Percentiles rank a stretch among this genome's conserved stretches.
Evolutionary conservation across 2,329 filamentous ascomycete genomes (phyloP).

Genomic region (Karstenula rhodostoma): DNA sequence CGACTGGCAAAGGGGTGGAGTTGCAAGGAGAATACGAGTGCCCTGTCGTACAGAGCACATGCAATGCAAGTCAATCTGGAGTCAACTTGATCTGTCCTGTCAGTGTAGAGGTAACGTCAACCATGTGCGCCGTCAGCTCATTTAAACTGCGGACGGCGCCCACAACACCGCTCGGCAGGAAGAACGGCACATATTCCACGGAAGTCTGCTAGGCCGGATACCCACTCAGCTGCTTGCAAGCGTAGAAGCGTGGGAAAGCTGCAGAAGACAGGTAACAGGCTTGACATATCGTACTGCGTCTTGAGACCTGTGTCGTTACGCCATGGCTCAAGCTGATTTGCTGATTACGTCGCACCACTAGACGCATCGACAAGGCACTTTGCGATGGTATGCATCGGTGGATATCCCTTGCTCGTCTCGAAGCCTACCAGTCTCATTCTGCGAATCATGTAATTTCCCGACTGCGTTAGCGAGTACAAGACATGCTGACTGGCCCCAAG

Average conservation of each 20-base stretch:
- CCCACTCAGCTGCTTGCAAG: slow-evolving; percentile 30
- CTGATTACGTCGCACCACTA: slow-evolving; percentile 33
- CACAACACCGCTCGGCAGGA: slow-evolving; percentile 31
- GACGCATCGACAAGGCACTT: slow-evolving; percentile 30
- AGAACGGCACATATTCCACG: slow-evolving; percentile 8
- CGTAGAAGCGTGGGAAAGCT: slow-evolving; percentile 35
- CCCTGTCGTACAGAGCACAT: slow-evolving; percentile 42
- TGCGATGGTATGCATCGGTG: slow-evolving; percentile 44
- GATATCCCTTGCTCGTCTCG: slow-evolving; percentile 39
- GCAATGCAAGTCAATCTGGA: slow-evolving; percentile 46
- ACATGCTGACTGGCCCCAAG: slow-evolving; percentile 18
- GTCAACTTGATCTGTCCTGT: slow-evolving; percentile 42
- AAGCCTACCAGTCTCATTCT: slow-evolving; percentile 27
- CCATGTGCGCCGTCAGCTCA: slow-evolving; percentile 43
- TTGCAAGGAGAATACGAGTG: slow-evolving; percentile 31
- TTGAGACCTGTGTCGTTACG: slow-evolving; percentile 32
- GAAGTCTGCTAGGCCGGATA: slow-evolving; percentile 24
- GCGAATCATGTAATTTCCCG: slow-evolving; percentile 30
- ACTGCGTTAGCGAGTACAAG: slow-evolving; percentile 25
- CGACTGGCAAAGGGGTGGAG: slow-evolving; percentile 24
- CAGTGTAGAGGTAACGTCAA: slow-evolving; percentile 34
- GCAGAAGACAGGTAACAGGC: slow-evolving; percentile 38
- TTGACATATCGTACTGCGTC: slow-evolving; percentile 44
- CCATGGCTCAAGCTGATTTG: slow-evolving; percentile 34
- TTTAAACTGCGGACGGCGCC: slow-evolving; percentile 25